A percentile compares a stretch with the other conserved stretches of the same genome.
Evolutionary conservation across 176 grass and related monocot species (phyloP).

Genomic region (Puya raimondii): DNA sequence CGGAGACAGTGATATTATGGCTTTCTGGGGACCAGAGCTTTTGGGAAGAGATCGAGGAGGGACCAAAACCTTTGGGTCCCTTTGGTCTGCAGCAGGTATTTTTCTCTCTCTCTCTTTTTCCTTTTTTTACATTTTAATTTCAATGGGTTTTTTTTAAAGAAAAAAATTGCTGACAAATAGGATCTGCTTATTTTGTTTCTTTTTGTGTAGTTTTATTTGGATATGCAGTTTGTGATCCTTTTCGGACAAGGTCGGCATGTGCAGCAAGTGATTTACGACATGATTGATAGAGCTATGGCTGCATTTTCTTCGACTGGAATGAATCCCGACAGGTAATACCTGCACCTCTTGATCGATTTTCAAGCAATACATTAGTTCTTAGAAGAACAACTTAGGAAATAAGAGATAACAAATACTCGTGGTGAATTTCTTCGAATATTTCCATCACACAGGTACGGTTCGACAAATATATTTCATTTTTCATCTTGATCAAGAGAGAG

Average conservation of each 20-base stretch:
- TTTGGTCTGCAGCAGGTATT: conserved; percentile 69
- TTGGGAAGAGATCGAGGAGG: conserved; percentile 95
- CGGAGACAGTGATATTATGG: conserved; percentile 75
- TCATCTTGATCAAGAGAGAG: too few species aligned
- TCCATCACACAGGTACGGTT: too few species aligned
- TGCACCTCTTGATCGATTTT: too few species aligned
- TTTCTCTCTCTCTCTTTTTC: background rate
- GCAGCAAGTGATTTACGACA: conserved; percentile 74
- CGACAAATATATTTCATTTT: too few species aligned
- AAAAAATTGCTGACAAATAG: background rate
- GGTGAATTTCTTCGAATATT: too few species aligned
- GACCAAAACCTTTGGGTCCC: conserved; percentile 55
- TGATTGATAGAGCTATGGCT: conserved; percentile 89
- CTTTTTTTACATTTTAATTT: background rate
- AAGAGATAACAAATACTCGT: too few species aligned
- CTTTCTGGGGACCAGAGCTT: conserved; percentile 79
- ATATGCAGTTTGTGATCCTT: conserved; percentile 94
- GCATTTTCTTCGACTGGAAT: conserved; percentile 84
- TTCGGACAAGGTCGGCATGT: conserved; percentile 89
- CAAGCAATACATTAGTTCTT: too few species aligned
- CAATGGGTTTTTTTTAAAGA: too few species aligned
- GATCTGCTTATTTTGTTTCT: conserved; percentile 14
- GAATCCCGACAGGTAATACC: conserved; percentile 68
- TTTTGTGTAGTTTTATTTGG: conserved; percentile 74
- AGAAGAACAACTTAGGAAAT: too few species aligned